phyloP scores from a whole-genome alignment of 768 basidiomycete genomes.

The Kwoniella dejecticola region DNA sequence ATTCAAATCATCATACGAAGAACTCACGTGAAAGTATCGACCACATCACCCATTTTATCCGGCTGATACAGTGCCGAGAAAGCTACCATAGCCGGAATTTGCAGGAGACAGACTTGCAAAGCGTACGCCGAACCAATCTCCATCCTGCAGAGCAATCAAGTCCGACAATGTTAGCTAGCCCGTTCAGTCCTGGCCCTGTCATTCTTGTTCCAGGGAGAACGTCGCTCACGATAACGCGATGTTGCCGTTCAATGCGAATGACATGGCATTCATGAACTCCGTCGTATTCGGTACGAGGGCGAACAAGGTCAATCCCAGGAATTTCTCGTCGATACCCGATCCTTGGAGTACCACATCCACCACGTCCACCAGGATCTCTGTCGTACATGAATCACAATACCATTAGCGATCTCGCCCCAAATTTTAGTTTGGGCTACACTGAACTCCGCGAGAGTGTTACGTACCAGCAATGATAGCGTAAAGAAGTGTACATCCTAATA shows the following conservation, averaged over 20 bases:
- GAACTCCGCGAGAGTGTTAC: conserved; percentile 52
- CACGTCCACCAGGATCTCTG: conserved; percentile 91
- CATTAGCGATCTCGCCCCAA: background rate
- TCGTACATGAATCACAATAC: background rate
- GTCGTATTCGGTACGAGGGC: conserved; percentile 98
- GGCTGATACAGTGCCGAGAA: conserved; percentile 96
- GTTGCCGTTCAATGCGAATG: conserved; percentile 93
- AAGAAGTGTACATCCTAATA: conserved; percentile 83
- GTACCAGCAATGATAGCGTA: conserved; percentile 94
- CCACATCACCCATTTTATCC: conserved; percentile 77
- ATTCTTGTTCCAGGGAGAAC: background rate
- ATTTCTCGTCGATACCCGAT: conserved; percentile 94
- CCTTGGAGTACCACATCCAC: conserved; percentile 89
- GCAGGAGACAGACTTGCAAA: conserved; percentile 92
- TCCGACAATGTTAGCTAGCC: background rate
- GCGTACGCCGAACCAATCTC: conserved; percentile 99
- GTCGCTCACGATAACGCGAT: conserved; percentile 81
- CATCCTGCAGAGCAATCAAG: conserved; percentile 67
- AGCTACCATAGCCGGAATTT: conserved; percentile 98
- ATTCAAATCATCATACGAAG: conserved; percentile 7
- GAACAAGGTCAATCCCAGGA: conserved; percentile 93
- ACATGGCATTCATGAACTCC: conserved; percentile 99
- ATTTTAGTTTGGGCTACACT: too few species aligned
- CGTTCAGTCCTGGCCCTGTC: too few species aligned
- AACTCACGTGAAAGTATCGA: conserved; percentile 90